A percentile compares a stretch with the other conserved stretches of the same genome.
Conservation (phyloP, 768 basidiomycete genomes). For the Russula lepida region DNA sequence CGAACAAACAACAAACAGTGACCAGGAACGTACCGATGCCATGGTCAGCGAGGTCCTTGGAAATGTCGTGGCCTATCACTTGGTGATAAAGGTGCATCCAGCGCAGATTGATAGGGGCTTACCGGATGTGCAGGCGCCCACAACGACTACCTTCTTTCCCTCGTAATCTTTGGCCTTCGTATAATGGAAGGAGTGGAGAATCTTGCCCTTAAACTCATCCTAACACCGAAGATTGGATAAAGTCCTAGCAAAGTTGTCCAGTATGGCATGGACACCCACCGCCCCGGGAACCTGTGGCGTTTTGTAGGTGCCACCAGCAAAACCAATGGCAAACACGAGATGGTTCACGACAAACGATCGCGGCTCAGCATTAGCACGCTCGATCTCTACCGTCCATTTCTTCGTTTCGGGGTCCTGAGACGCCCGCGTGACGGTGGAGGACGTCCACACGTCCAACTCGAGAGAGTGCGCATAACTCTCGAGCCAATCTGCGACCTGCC, state of each 20-base stretch:
- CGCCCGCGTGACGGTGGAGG: slow-evolving; percentile 20
- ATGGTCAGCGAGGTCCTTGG: slow-evolving; percentile 25
- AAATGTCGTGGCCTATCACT: slow-evolving; percentile 28
- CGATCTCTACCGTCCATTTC: slow-evolving; percentile 19
- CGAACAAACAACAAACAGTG: neutral
- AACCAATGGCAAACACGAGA: slow-evolving; percentile 29
- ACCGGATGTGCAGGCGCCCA: slow-evolving; percentile 31
- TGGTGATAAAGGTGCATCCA: neutral
- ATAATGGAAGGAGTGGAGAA: slow-evolving; percentile 29
- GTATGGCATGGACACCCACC: neutral
- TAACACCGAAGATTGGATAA: neutral
- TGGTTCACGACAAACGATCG: slow-evolving; percentile 23
- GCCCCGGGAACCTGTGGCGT: slow-evolving; percentile 25
- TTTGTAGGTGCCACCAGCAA: slow-evolving; percentile 29
- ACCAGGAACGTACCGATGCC: slow-evolving; percentile 22
- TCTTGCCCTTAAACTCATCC: slow-evolving; percentile 30
- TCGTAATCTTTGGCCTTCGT: slow-evolving; percentile 26
- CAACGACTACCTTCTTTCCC: slow-evolving; percentile 36
- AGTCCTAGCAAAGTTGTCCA: no score
- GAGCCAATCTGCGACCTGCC: slow-evolving; percentile 58
- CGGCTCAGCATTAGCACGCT: slow-evolving; percentile 6
- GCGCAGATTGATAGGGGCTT: neutral
- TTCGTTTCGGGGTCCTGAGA: slow-evolving; percentile 19
- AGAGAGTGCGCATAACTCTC: slow-evolving; percentile 52
- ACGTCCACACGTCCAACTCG: slow-evolving; percentile 62